phyloP scores from a whole-genome alignment of 2,329 filamentous ascomycete species.

The Trichoderma endophyticum region DNA sequence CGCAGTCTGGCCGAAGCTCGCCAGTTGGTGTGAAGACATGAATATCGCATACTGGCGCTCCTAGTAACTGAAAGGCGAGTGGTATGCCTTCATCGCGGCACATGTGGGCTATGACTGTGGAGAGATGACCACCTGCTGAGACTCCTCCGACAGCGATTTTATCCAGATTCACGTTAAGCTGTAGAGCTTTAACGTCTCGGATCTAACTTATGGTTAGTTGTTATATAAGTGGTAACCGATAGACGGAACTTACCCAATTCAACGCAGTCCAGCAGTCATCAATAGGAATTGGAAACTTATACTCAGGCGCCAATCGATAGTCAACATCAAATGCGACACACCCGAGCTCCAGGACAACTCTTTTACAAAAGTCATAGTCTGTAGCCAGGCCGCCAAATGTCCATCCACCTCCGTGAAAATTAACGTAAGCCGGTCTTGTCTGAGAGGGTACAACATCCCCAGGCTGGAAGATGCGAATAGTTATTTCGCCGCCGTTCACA shows the following conservation, averaged over 20 bases:
- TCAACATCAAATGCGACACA: neutral
- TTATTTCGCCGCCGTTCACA: neutral
- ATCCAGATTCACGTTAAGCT: neutral
- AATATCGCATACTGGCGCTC: neutral
- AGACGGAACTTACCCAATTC: neutral
- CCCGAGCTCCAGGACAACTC: neutral
- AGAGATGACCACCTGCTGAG: neutral
- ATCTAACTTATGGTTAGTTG: neutral
- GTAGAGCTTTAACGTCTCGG: neutral
- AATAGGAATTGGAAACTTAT: neutral
- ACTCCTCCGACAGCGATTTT: neutral
- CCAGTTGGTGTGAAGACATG: neutral
- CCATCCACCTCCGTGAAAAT: neutral
- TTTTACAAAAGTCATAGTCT: neutral
- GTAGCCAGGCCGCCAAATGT: neutral
- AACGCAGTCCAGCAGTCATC: neutral
- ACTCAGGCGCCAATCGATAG: neutral
- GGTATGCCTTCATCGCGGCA: neutral
- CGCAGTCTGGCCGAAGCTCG: neutral
- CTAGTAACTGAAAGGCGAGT: neutral
- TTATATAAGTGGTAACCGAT: rapidly evolving
- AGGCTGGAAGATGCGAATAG: neutral
- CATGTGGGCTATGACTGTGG: neutral
- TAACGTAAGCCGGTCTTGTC: neutral
- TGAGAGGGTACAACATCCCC: neutral